Conservation (phyloP, 768 basidiomycete genomes). For the Hortiboletus campestris region DNA sequence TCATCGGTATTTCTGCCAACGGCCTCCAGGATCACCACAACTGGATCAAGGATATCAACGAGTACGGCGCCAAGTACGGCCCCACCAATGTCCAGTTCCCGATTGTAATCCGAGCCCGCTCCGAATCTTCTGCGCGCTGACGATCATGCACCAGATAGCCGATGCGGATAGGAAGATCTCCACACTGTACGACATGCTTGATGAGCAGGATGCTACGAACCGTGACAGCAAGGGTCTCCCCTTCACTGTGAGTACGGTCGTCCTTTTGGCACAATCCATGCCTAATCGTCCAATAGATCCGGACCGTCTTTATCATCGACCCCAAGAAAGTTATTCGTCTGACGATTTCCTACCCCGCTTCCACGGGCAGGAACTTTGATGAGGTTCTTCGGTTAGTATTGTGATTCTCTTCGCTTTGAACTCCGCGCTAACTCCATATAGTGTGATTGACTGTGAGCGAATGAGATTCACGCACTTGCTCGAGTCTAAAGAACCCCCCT, state of each 20-base stretch:
- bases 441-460: constrained; percentile 73
- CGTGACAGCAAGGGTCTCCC: constrained; percentile 84
- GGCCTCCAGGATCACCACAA: constrained; percentile 76
- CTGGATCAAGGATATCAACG: constrained; percentile 90
- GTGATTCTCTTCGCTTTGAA: neutral
- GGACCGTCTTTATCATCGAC: constrained; percentile 97
- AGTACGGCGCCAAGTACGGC: constrained; percentile 64
- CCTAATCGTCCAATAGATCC: constrained; percentile 51
- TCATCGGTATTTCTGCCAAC: constrained; percentile 93
- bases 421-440: constrained; percentile 15
- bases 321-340: constrained; percentile 94
- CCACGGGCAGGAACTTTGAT: constrained; percentile 91
- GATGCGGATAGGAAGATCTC: constrained; percentile 86
- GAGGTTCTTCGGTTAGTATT: constrained; percentile 57
- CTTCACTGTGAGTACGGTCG: constrained; percentile 63
- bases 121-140: constrained; percentile 8
- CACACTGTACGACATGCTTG: constrained; percentile 92
- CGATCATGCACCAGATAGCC: constrained; percentile 62
- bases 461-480: constrained; percentile 34
- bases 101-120: constrained; percentile 51
- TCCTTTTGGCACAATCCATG: neutral
- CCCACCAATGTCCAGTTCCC: constrained; percentile 86
- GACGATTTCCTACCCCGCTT: constrained; percentile 89
- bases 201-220: constrained; percentile 92
- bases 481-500: constrained; percentile 8